Evolutionary conservation across 2,329 filamentous ascomycete genomes (phyloP).

Genomic region (Dactylellina haptotyla): DNA sequence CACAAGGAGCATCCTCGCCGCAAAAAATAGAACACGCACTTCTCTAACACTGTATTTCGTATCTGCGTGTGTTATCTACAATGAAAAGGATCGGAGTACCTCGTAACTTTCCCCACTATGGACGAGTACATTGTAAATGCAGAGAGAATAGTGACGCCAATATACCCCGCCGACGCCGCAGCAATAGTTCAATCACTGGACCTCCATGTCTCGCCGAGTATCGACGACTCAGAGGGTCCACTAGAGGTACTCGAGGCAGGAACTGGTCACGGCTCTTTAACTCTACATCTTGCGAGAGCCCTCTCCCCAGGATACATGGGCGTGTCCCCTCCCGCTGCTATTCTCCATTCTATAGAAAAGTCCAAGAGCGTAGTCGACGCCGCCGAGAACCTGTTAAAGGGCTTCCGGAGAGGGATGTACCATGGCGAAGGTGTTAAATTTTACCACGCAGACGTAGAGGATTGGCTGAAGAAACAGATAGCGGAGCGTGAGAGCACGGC

Average conservation of each 20-base stretch:
- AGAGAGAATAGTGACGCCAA: slow-evolving; percentile 78
- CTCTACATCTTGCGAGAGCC: slow-evolving; percentile 77
- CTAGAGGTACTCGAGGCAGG: slow-evolving; percentile 85
- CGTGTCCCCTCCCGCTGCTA: not conserved
- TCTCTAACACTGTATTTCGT: slow-evolving; percentile 4
- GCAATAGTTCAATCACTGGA: slow-evolving; percentile 81
- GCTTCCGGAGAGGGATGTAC: slow-evolving; percentile 38
- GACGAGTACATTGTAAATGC: slow-evolving; percentile 77
- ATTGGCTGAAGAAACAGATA: slow-evolving; percentile 23
- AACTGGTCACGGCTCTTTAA: slow-evolving; percentile 84
- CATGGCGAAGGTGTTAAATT: slow-evolving; percentile 23
- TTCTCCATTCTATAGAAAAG: slow-evolving; percentile 42
- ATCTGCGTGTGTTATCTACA: slow-evolving; percentile 11
- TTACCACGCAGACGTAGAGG: slow-evolving; percentile 21
- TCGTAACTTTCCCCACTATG: slow-evolving; percentile 73
- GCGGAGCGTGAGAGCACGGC: too few relatives aligned
- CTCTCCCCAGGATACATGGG: slow-evolving; percentile 77
- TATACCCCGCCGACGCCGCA: slow-evolving; percentile 79
- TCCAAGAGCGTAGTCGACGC: not conserved
- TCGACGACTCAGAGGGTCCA: slow-evolving; percentile 61
- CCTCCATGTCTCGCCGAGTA: slow-evolving; percentile 67
- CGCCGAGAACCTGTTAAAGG: slow-evolving; percentile 22
- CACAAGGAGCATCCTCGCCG: slow-evolving; percentile 1
- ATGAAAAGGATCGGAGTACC: slow-evolving; percentile 62
- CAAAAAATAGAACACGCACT: not conserved